phyloP scores from a whole-genome alignment of 1,284 basidiomycete genomes.

The Wallemia ichthyophaga region DNA sequence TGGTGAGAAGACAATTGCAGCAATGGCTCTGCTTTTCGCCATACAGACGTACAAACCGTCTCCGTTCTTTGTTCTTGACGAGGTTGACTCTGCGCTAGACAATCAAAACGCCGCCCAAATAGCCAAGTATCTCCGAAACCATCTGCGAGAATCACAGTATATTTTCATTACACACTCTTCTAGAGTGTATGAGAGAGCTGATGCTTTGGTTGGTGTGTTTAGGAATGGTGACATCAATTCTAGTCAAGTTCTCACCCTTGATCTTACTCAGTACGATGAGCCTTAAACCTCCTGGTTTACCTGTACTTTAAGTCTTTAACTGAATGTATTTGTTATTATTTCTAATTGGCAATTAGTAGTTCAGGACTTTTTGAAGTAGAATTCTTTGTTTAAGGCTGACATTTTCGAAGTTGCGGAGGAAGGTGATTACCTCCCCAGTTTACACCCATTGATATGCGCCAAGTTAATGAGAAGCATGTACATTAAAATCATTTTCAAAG shows the following conservation, averaged over 20 bases:
- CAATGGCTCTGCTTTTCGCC: slow-evolving; percentile 74
- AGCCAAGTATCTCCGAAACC: slow-evolving; percentile 57
- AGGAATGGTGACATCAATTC: slow-evolving; percentile 79
- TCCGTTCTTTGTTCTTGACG: slow-evolving; percentile 94
- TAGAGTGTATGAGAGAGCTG: slow-evolving; percentile 51
- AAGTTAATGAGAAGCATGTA: too few species aligned
- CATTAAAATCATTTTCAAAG: too few species aligned
- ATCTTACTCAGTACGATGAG: slow-evolving; percentile 24
- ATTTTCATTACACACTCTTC: slow-evolving; percentile 15
- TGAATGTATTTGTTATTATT: too few species aligned
- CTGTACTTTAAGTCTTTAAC: too few species aligned
- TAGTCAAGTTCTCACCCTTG: slow-evolving; percentile 57
- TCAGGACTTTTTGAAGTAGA: too few species aligned
- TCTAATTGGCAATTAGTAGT: too few species aligned
- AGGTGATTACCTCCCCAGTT: too few species aligned
- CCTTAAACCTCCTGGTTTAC: too few species aligned
- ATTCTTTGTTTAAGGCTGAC: too few species aligned
- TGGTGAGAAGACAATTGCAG: slow-evolving; percentile 95
- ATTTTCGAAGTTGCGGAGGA: too few species aligned
- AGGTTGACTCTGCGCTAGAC: slow-evolving; percentile 88
- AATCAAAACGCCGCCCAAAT: slow-evolving; percentile 84
- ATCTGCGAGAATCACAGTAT: slow-evolving; percentile 28
- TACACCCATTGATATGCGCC: too few species aligned
- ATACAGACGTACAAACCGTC: slow-evolving; percentile 74
- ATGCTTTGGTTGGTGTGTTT: slow-evolving; percentile 76